Evolutionary conservation across 257 asterid species (phyloP).

Genomic region (Solanum pimpinellifolium): DNA sequence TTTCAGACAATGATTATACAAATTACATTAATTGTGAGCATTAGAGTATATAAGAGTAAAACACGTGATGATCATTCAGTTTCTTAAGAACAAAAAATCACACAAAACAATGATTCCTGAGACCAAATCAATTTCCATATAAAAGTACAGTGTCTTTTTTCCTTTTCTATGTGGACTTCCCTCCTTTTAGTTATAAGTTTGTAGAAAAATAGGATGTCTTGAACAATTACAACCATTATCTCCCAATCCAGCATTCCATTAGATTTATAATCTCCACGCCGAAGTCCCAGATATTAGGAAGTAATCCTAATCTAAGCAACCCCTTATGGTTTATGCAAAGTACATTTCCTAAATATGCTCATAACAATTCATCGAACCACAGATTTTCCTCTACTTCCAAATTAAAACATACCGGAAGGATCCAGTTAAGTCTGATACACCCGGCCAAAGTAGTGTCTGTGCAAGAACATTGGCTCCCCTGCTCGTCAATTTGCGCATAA

Average conservation of each 20-base stretch:
- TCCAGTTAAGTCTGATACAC: conserved; percentile 97
- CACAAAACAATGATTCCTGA: background rate
- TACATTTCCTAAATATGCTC: background rate
- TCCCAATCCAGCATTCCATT: background rate
- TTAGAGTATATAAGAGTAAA: background rate
- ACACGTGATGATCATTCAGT: background rate
- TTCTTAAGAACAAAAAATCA: background rate
- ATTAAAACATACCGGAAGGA: conserved; percentile 64
- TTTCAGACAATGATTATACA: background rate
- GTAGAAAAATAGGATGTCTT: background rate
- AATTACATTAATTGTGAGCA: background rate
- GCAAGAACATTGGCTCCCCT: conserved; percentile 99
- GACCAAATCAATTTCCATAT: background rate
- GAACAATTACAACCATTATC: background rate
- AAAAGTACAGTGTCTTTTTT: background rate
- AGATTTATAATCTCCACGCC: background rate
- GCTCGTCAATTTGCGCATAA: conserved; percentile 95
- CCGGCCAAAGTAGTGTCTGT: conserved; percentile 96
- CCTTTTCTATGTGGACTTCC: background rate
- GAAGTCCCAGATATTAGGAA: background rate
- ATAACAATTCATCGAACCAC: background rate
- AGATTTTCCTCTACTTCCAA: background rate
- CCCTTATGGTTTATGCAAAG: background rate
- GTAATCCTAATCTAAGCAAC: background rate
- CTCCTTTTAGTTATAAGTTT: background rate